Percentiles rank a stretch among this genome's conserved stretches.
These are phyloP conservation scores for Bryoglossum gracile DNA, from an alignment of 495 filamentous ascomycete species.

Conservation along the genomic window DNA sequence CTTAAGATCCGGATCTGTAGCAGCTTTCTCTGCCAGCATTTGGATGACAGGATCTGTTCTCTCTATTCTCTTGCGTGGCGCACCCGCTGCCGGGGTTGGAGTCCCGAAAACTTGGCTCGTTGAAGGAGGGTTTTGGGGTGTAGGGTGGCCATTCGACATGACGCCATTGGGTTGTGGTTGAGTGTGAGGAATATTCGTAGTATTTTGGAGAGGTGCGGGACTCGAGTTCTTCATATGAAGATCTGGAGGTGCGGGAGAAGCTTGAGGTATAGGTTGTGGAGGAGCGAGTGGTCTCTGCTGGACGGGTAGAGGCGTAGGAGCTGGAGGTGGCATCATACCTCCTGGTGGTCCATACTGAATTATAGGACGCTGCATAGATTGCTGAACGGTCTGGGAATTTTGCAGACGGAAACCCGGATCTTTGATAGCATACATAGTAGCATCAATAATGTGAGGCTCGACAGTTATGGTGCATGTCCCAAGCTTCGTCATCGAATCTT, in stretches of 20 bases:
- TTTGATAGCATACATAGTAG: constrained; percentile 78
- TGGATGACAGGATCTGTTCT: constrained; percentile 92
- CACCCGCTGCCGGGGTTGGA: constrained; percentile 21
- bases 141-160: not conserved
- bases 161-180: constrained; percentile 5
- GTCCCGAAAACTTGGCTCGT: too few relatives aligned
- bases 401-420: constrained; percentile 50
- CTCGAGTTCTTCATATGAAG: constrained; percentile 8
- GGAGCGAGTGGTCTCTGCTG: constrained; percentile 23
- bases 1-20: constrained; percentile 80
- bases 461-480: constrained; percentile 75
- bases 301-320: constrained; percentile 33
- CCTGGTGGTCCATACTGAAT: constrained; percentile 64
- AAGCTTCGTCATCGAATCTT: constrained; percentile 79
- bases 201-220: constrained; percentile 5
- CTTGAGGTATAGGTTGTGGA: constrained; percentile 17
- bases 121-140: constrained; percentile 1
- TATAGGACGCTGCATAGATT: constrained; percentile 47
- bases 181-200: not conserved
- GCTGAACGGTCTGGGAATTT: constrained; percentile 22
- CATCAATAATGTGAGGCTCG: constrained; percentile 87
- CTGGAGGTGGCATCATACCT: constrained; percentile 47
- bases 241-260: constrained; percentile 16
- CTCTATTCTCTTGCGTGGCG: constrained; percentile 26
- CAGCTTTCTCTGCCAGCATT: constrained; percentile 79